phyloP scores from a whole-genome alignment of 495 filamentous ascomycete species.

The Neurospora tetraspora region DNA sequence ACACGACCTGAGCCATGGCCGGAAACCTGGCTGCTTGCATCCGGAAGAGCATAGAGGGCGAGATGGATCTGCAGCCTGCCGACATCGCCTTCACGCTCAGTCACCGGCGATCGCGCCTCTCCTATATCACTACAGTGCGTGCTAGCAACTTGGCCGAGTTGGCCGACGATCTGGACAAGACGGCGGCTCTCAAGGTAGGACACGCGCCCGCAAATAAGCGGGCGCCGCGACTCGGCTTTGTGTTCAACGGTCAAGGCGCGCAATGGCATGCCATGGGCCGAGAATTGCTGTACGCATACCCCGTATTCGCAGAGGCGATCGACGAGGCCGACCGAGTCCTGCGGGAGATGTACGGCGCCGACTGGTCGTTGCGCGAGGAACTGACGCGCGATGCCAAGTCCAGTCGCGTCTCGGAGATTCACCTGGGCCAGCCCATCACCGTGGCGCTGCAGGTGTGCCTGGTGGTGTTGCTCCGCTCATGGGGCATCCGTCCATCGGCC shows the following conservation, averaged over 20 bases:
- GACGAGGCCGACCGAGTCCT: background rate
- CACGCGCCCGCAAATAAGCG: background rate
- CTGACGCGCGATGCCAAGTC: background rate
- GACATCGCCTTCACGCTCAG: constrained; percentile 11
- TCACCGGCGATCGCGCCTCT: constrained; percentile 6
- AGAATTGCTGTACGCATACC: constrained; percentile 17
- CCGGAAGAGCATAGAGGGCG: background rate
- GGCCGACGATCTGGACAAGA: constrained; percentile 1
- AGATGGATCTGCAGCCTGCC: background rate
- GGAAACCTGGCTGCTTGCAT: constrained; percentile 3
- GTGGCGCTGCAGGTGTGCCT: constrained; percentile 32
- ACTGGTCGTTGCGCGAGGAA: background rate
- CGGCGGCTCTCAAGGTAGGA: background rate
- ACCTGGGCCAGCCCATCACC: constrained; percentile 29
- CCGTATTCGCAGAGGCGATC: background rate
- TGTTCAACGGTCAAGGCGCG: constrained; percentile 23
- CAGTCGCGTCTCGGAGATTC: constrained; percentile 6
- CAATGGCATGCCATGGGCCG: constrained; percentile 38
- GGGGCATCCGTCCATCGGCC: constrained; percentile 33
- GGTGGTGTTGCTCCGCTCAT: constrained; percentile 31
- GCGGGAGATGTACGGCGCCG: background rate
- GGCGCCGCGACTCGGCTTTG: constrained; percentile 7
- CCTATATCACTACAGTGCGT: constrained; percentile 3
- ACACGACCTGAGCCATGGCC: constrained; percentile 2
- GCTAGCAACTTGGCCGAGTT: constrained; percentile 7